These are phyloP conservation scores for Pythium brachiatum DNA, from an alignment of 352 stramenopile species.

Conservation along the genomic window DNA sequence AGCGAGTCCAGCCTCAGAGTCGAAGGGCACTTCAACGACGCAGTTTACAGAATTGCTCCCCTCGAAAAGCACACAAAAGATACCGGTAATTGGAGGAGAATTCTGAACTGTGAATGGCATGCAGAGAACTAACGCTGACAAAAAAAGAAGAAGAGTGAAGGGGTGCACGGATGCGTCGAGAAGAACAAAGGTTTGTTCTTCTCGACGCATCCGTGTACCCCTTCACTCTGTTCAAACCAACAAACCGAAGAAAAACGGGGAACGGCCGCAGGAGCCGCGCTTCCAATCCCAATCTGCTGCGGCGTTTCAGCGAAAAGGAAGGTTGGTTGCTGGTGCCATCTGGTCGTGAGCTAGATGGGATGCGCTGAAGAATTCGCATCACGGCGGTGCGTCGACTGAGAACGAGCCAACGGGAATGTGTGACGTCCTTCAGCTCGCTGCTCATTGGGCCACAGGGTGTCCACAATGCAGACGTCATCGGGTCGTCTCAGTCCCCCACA, in stretches of 20 bases:
- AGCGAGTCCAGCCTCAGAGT: neutral
- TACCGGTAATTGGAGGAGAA: too few relatives aligned
- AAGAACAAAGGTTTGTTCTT: slow-evolving; percentile 1
- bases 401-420: slow-evolving; percentile 15
- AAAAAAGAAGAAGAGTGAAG: neutral
- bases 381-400: slow-evolving; percentile 6
- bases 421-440: neutral
- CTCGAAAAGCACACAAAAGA: neutral
- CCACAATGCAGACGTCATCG: slow-evolving; percentile 33
- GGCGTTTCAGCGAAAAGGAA: slow-evolving; percentile 1
- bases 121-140: neutral
- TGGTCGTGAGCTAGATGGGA: slow-evolving; percentile 7
- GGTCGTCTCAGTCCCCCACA: neutral
- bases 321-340: neutral
- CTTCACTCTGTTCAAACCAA: neutral
- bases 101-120: too few relatives aligned
- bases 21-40: neutral
- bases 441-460: slow-evolving; percentile 30
- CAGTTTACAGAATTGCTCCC: neutral
- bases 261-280: neutral
- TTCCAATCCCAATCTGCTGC: neutral
- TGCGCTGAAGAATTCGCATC: neutral
- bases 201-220: neutral
- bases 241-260: neutral
- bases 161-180: neutral